These are phyloP conservation scores for Ogataea kodamae DNA, from an alignment of 805 yeast species.

Conservation along the genomic window DNA sequence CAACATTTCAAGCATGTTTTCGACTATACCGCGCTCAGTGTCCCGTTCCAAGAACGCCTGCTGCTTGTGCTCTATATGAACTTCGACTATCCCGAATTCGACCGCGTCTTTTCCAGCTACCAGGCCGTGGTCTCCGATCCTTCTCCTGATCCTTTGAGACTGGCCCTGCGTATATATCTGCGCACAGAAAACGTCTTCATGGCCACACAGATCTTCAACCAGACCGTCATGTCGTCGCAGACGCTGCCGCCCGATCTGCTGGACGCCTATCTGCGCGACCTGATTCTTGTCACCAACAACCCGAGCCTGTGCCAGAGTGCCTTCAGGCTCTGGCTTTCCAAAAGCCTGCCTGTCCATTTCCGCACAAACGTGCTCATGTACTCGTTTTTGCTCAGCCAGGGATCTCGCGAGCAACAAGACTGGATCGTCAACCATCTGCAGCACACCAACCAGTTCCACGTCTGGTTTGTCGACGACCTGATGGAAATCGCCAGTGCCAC, in stretches of 20 bases:
- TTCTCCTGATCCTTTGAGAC: slow-evolving; percentile 17
- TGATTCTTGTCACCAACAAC: slow-evolving; percentile 22
- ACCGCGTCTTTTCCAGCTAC: slow-evolving; percentile 21
- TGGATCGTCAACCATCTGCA: slow-evolving; percentile 23
- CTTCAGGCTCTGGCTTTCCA: slow-evolving; percentile 28
- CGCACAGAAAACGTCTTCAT: slow-evolving; percentile 25
- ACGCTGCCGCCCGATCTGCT: slow-evolving; percentile 17
- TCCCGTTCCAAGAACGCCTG: slow-evolving; percentile 16
- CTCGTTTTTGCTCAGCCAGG: slow-evolving; percentile 18
- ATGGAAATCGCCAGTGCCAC: slow-evolving; percentile 8
- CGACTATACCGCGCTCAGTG: slow-evolving; percentile 17
- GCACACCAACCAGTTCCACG: slow-evolving; percentile 14
- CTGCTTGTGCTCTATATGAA: slow-evolving; percentile 18
- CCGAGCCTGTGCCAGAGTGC: slow-evolving; percentile 22
- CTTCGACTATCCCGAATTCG: slow-evolving; percentile 25
- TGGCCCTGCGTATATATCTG: slow-evolving; percentile 27
- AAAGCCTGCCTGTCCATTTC: slow-evolving; percentile 13
- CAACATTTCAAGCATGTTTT: slow-evolving; percentile 17
- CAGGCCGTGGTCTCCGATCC: slow-evolving; percentile 11
- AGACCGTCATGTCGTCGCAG: slow-evolving; percentile 24
- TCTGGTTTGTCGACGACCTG: slow-evolving; percentile 16
- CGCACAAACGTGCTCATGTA: slow-evolving; percentile 25
- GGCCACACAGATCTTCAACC: slow-evolving; percentile 30
- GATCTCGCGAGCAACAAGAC: slow-evolving; percentile 20
- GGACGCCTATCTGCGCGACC: slow-evolving; percentile 21